Evolutionary conservation across 495 filamentous ascomycete genomes (phyloP).

Genomic region (Cudoniella acicularis): DNA sequence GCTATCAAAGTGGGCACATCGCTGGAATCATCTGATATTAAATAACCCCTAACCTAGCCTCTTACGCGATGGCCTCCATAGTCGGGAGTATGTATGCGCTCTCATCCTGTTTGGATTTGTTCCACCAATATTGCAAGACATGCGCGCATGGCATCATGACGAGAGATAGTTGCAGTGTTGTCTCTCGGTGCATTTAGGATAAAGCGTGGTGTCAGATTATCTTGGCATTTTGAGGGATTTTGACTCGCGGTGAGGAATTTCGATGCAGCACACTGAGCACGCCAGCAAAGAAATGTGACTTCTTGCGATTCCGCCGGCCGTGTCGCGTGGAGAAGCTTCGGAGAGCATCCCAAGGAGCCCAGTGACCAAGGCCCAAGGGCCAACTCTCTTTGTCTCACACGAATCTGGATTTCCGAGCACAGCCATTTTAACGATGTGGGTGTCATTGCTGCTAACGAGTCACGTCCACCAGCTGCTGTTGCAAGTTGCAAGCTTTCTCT

Average conservation of each 20-base stretch:
- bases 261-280: background rate
- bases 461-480: too few species aligned
- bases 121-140: background rate
- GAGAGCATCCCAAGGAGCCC: too few species aligned
- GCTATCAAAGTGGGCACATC: background rate
- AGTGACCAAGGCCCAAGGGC: too few species aligned
- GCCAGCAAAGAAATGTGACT: background rate
- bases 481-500: too few species aligned
- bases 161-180: background rate
- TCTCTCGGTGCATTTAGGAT: background rate
- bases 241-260: background rate
- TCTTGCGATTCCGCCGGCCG: background rate
- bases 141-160: background rate
- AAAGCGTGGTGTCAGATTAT: background rate
- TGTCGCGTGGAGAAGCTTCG: too few species aligned
- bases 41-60: background rate
- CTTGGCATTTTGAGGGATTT: constrained; percentile 1
- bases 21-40: background rate
- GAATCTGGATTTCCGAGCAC: too few species aligned
- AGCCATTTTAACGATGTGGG: too few species aligned
- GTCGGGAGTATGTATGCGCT: background rate
- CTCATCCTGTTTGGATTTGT: background rate
- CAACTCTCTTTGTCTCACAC: too few species aligned
- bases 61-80: background rate
- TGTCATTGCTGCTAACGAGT: too few species aligned